Percentiles rank a stretch among this genome's conserved stretches.
phyloP scores from a whole-genome alignment of 1,284 basidiomycete genomes.

The Pseudozyma pruni region DNA sequence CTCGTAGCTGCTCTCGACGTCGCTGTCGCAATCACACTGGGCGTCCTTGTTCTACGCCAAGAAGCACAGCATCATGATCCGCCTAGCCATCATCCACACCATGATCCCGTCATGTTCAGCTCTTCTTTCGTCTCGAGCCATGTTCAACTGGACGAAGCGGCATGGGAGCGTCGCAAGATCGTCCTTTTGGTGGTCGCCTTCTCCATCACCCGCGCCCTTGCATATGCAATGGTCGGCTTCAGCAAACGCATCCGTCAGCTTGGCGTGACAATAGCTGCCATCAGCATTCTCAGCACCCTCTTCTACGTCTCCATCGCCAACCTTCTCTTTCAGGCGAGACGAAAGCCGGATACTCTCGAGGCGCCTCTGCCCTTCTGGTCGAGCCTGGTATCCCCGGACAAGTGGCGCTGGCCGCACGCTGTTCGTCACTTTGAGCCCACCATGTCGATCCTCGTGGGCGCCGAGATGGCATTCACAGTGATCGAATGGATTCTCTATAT shows the following conservation, averaged over 20 bases:
- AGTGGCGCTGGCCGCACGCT: constrained; percentile 31
- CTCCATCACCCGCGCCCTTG: constrained; percentile 24
- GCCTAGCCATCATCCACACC: background rate
- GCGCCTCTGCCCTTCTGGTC: background rate
- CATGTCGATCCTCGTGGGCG: constrained; percentile 37
- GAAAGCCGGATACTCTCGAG: constrained; percentile 11
- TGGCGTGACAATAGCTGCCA: constrained; percentile 47
- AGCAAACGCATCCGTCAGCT: constrained; percentile 40
- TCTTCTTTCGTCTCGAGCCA: background rate
- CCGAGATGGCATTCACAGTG: constrained; percentile 43
- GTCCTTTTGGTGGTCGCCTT: constrained; percentile 33
- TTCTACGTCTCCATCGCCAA: constrained; percentile 53
- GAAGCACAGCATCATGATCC: constrained; percentile 10
- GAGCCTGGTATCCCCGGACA: background rate
- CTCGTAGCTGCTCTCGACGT: constrained; percentile 37
- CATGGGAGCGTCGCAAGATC: constrained; percentile 33
- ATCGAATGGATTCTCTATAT: constrained; percentile 51
- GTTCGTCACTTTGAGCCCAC: constrained; percentile 29
- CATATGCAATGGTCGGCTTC: constrained; percentile 43
- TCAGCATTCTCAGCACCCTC: constrained; percentile 47
- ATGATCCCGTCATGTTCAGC: constrained; percentile 15
- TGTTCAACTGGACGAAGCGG: constrained; percentile 5
- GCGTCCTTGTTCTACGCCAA: constrained; percentile 29
- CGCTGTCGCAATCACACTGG: constrained; percentile 20
- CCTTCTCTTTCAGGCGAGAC: constrained; percentile 45